phyloP scores from a whole-genome alignment of 352 stramenopile species.

The Proteromonas lacertae region DNA sequence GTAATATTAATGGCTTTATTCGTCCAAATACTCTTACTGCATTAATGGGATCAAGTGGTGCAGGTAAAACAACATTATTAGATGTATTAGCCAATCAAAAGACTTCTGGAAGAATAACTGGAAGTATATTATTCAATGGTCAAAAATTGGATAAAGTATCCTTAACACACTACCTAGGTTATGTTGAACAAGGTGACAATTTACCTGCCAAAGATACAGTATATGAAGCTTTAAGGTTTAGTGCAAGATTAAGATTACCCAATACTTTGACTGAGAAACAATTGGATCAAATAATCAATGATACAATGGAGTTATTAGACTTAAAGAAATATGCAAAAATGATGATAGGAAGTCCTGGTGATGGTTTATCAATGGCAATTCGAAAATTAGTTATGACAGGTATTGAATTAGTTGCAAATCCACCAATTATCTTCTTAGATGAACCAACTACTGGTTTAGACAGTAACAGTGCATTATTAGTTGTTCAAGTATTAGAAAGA shows the following conservation, averaged over 20 bases:
- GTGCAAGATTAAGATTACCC: constrained; percentile 31
- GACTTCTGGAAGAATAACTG: constrained; percentile 30
- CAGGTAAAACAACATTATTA: constrained; percentile 63
- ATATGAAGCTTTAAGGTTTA: constrained; percentile 49
- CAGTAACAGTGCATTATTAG: constrained; percentile 20
- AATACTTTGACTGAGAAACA: background rate
- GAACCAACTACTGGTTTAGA: constrained; percentile 52
- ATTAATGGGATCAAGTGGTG: constrained; percentile 4
- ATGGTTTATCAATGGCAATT: constrained; percentile 47
- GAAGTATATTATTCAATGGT: constrained; percentile 46
- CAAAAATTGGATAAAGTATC: constrained; percentile 24
- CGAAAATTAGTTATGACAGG: constrained; percentile 61
- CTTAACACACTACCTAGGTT: constrained; percentile 44
- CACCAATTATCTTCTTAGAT: constrained; percentile 59
- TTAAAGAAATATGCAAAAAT: constrained; percentile 13
- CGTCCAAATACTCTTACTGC: too few species aligned
- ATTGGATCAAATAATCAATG: constrained; percentile 4
- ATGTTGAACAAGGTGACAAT: constrained; percentile 57
- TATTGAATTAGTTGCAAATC: constrained; percentile 47
- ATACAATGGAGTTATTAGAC: constrained; percentile 9
- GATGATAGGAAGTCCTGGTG: constrained; percentile 17
- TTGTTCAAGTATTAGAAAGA: constrained; percentile 36
- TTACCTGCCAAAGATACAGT: constrained; percentile 37
- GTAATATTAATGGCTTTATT: too few species aligned
- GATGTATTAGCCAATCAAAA: constrained; percentile 65